A percentile compares a stretch with the other conserved stretches of the same genome.
phyloP scores from a whole-genome alignment of 805 yeast species.

The Wickerhamia fluorescens region DNA sequence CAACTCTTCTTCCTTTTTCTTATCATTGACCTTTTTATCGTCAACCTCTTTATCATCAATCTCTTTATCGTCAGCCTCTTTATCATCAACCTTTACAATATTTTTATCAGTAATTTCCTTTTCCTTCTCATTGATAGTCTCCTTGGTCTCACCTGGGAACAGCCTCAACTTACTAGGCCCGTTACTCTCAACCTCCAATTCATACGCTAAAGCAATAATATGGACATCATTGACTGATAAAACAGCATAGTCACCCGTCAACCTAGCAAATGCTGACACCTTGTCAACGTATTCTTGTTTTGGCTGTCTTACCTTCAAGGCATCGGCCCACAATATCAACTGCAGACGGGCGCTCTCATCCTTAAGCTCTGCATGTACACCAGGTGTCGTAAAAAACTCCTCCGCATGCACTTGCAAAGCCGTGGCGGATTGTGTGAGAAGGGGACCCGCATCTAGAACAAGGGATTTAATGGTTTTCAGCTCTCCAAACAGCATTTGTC shows the following conservation, averaged over 20 bases:
- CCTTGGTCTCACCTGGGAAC: constrained; percentile 58
- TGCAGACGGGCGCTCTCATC: constrained; percentile 82
- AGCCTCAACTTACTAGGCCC: constrained; percentile 69
- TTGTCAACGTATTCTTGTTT: constrained; percentile 51
- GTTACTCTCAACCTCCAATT: constrained; percentile 67
- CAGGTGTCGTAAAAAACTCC: constrained; percentile 82
- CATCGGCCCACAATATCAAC: constrained; percentile 73
- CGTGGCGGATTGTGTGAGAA: constrained; percentile 78
- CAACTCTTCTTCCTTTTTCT: constrained; percentile 8
- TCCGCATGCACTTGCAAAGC: constrained; percentile 64
- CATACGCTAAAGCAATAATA: constrained; percentile 85
- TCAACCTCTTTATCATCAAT: constrained; percentile 12
- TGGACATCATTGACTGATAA: constrained; percentile 88
- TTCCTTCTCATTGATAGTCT: constrained; percentile 9
- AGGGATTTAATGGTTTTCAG: constrained; percentile 38
- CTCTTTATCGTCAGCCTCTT: constrained; percentile 5
- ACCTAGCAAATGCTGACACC: constrained; percentile 69
- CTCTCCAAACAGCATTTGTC: too few relatives aligned
- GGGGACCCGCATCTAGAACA: constrained; percentile 91
- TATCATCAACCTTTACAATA: constrained; percentile 10
- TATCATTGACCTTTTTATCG: constrained; percentile 18
- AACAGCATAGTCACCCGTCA: constrained; percentile 89
- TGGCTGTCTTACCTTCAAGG: constrained; percentile 71
- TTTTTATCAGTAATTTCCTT: background rate
- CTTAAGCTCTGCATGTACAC: constrained; percentile 78